phyloP scores from a whole-genome alignment of 1,139 yeast genomes.

The Candida freyschussii region DNA sequence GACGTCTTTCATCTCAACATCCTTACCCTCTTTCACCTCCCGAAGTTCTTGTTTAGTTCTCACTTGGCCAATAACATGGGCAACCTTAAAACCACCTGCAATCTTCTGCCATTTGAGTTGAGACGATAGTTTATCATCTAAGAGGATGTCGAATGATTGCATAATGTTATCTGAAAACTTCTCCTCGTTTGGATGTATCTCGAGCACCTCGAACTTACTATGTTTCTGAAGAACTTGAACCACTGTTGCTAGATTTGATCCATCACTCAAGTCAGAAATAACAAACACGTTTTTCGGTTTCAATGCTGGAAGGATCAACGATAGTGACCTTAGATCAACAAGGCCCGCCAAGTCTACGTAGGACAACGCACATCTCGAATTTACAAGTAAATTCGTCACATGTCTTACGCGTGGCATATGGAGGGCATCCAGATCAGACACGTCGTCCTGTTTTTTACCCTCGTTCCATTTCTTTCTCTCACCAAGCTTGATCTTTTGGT shows the following conservation, averaged over 20 bases:
- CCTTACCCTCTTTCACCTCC: slow-evolving; percentile 17
- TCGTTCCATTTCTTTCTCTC: slow-evolving; percentile 27
- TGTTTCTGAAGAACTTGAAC: slow-evolving; percentile 26
- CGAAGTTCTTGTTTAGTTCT: slow-evolving; percentile 37
- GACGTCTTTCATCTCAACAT: slow-evolving; percentile 18
- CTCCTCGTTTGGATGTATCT: slow-evolving; percentile 37
- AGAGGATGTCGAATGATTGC: slow-evolving; percentile 64
- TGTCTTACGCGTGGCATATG: slow-evolving; percentile 51
- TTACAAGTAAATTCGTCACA: slow-evolving; percentile 34
- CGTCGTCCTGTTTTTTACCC: slow-evolving; percentile 36
- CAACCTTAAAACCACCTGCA: slow-evolving; percentile 75
- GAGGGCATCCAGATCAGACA: slow-evolving; percentile 52
- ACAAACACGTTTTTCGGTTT: slow-evolving; percentile 75
- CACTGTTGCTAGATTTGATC: slow-evolving; percentile 22
- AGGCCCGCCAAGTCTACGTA: slow-evolving; percentile 81
- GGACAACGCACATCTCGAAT: slow-evolving; percentile 65
- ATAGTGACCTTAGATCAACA: slow-evolving; percentile 78
- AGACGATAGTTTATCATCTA: slow-evolving; percentile 64
- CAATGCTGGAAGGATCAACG: slow-evolving; percentile 71
- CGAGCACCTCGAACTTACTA: slow-evolving; percentile 29
- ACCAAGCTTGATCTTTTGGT: slow-evolving; percentile 21
- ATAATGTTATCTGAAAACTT: slow-evolving; percentile 55
- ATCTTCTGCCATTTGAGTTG: slow-evolving; percentile 78
- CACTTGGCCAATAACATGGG: slow-evolving; percentile 75
- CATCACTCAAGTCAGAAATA: slow-evolving; percentile 41